Base-by-base conservation (phyloP, 2,329 filamentous ascomycete species). In the Aspergillus terreus region DNA sequence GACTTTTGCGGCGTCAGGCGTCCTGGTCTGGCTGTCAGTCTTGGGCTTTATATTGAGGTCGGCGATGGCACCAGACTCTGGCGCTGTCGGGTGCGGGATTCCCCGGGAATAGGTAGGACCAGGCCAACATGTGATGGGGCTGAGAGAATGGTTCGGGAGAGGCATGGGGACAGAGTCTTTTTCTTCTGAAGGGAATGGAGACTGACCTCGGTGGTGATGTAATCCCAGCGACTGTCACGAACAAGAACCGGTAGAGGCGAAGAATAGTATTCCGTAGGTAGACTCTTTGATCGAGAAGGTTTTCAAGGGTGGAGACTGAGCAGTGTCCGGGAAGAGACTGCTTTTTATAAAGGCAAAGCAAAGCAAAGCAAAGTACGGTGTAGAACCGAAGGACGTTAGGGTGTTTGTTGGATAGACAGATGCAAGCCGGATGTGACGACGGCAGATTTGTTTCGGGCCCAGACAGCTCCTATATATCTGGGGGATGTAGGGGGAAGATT, bases 381-480 rank as follows among this genome's bases (percentile, higher is more conserved):
- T 30, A 30, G 27, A 30, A 38, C 33, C 33, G 6, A 36, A 15
- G 33, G 10, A 6, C 23, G 5, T 23, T 23, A 6, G 23, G 15
- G 15, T 38, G 35, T 38, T 15, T 38, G 35, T 38, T 10, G 35
- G 35, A 17, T n/a, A 38, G 27, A 30, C 27, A 38, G 14, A 38
- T n/a, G 35, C 14, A 38, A 38, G 15, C 14, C 12, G 35, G 35
- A 38, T 48, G 25, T 41, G 19, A 17, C 15, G 30, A 52, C 25
- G 40, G 38, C 44, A 45, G 41, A 27, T 33, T 53, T 50, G 51
- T 52, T 45, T 45, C 44, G 47, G 43, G 41, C 40, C 35, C 11
- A 33, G 36, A 47, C 47, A 53, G 36, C 41, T 32, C 23, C 45
- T 43, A 25, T 47, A 35, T 35, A 47, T 42, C n/a, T 42, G 23